These are phyloP conservation scores for Penicillium nordicum DNA, from an alignment of 2,329 filamentous ascomycete genomes.

Conservation along the genomic window DNA sequence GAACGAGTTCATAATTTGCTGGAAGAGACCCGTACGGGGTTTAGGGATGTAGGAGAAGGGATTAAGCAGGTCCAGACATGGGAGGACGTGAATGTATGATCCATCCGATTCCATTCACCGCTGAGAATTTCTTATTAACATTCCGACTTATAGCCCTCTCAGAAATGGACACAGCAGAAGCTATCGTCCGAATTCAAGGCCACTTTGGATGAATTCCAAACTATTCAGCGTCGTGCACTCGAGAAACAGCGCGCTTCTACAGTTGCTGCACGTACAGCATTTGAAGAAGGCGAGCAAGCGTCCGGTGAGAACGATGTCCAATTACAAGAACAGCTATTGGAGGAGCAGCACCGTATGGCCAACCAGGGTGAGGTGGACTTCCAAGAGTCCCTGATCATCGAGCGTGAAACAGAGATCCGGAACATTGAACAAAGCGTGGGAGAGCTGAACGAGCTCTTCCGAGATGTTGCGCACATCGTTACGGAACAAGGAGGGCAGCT, in stretches of 20 bases:
- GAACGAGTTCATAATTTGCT: constrained; percentile 86
- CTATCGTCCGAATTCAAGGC: constrained; percentile 89
- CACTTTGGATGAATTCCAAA: constrained; percentile 85
- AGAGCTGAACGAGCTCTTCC: constrained; percentile 93
- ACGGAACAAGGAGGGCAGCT: constrained; percentile 87
- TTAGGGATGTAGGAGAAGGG: constrained; percentile 89
- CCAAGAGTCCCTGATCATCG: constrained; percentile 90
- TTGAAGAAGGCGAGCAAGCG: constrained; percentile 54
- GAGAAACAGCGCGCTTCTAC: constrained; percentile 90
- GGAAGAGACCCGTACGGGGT: constrained; percentile 79
- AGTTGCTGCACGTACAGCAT: constrained; percentile 73
- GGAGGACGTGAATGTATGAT: constrained; percentile 74
- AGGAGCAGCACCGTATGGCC: constrained; percentile 76
- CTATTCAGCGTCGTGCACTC: constrained; percentile 80
- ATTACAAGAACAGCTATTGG: constrained; percentile 64
- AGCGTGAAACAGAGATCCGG: constrained; percentile 93
- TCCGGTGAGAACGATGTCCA: constrained; percentile 42
- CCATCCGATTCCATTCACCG: background rate
- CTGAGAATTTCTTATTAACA: constrained; percentile 10
- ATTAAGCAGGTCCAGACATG: constrained; percentile 87
- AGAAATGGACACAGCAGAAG: constrained; percentile 96
- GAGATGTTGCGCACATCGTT: constrained; percentile 97
- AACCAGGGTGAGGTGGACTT: constrained; percentile 96
- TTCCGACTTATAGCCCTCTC: constrained; percentile 63
- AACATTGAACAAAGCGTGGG: constrained; percentile 96